phyloP scores from a whole-genome alignment of 2,329 filamentous ascomycete species.

The Penicillium sp. region DNA sequence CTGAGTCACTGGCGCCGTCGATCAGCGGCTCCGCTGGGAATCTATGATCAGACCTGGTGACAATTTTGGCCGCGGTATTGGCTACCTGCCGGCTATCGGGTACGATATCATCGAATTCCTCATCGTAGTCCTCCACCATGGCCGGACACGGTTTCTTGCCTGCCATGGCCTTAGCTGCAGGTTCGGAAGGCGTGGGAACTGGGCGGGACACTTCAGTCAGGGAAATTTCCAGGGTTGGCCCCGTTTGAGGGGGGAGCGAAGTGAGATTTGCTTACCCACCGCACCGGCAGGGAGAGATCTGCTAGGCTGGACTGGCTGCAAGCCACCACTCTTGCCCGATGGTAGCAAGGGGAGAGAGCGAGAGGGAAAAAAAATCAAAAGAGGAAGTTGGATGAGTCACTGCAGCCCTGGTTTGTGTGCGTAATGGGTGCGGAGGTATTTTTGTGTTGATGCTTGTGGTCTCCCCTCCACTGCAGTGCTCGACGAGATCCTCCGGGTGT shows the following conservation, averaged over 20 bases:
- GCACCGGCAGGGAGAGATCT: constrained; percentile 10
- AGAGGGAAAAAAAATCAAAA: neutral
- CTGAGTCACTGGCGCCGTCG: constrained; percentile 63
- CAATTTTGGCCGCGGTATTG: constrained; percentile 52
- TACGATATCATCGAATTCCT: constrained; percentile 52
- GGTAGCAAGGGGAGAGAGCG: neutral
- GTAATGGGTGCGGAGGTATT: neutral
- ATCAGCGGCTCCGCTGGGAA: constrained; percentile 39
- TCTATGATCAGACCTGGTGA: constrained; percentile 49
- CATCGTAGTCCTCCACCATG: constrained; percentile 36
- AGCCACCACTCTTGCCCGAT: constrained; percentile 18
- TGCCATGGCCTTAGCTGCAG: constrained; percentile 43
- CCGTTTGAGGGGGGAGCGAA: constrained; percentile 22
- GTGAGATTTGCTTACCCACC: constrained; percentile 5
- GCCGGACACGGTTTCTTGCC: constrained; percentile 46
- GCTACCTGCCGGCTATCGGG: constrained; percentile 52
- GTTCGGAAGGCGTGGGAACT: constrained; percentile 29
- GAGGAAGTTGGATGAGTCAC: constrained; percentile 12
- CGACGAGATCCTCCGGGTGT: neutral
- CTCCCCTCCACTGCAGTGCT: neutral
- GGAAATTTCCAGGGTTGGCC: constrained; percentile 27
- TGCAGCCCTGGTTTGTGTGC: neutral
- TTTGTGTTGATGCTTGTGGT: neutral
- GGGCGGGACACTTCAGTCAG: constrained; percentile 30
- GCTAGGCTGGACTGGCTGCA: constrained; percentile 26